Base-by-base conservation (phyloP, 108 stramenopile genomes). In the Nitzschia inconspicua region DNA sequence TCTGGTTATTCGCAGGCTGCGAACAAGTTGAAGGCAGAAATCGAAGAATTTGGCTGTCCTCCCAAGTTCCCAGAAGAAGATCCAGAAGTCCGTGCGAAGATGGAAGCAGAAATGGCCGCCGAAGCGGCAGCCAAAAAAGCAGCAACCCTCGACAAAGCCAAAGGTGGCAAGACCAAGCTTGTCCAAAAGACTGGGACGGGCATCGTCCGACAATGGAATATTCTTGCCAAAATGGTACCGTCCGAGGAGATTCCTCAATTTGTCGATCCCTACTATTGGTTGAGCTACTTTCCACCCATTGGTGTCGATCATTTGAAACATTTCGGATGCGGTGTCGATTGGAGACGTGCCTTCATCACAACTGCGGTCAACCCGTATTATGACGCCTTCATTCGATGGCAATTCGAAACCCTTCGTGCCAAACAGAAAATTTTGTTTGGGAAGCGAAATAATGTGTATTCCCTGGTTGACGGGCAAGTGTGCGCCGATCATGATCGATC, bases 401-500 rank as follows among this genome's bases (percentile, higher is more conserved):
- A 98, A 76, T 97, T 97, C 69, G 82, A 95, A 62, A 86, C 82
- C 19, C 71, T 97, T 26, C 61, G 73, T 9, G 83, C 79, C 41
- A 86, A 82, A 61, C 77, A 78, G 41, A 88, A 85, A 62, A 81
- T 99, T 41, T 51, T 86, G 49, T 98, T 93, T 68, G 98, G 98
- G 40, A 96, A 96, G 63, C 75, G 98, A 16, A 95, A 97, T 60
- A 99, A 95, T 73, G 91, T 99, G 14, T 99, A 73, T 72, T 90
- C 93, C 25, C 62, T 92, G 57, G 79, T 94, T 19, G 97, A 99
- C 75, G 94, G 94, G 13, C 98, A 99, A 84, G 96, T 96, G 0
- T 99, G 98, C 71, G 96, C 96, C 7, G 98, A 99, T 69, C 98
- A 99, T 63, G 98, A 99, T 70, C 82, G 98, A 37, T 85, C 89